Percentiles rank a stretch among this genome's conserved stretches.
phyloP scores from a whole-genome alignment of 2,329 filamentous ascomycete genomes.

The Ophiostoma triangulosporum region DNA sequence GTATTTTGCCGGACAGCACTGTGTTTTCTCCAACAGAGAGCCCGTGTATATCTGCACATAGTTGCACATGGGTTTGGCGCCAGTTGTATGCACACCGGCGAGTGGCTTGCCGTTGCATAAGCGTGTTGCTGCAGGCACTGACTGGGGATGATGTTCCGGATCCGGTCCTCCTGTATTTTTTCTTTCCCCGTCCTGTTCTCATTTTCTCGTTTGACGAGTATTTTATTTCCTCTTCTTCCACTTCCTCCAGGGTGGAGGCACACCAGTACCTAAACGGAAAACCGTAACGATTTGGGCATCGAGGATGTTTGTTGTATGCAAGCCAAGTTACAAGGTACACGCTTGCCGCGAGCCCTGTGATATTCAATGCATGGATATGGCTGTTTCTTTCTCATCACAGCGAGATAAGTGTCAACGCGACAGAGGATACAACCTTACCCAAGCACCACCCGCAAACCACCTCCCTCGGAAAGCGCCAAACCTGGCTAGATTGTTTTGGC shows the following conservation, averaged over 20 bases:
- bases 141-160: background rate
- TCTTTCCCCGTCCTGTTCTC: background rate
- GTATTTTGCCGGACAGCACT: background rate
- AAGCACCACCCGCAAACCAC: background rate
- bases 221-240: background rate
- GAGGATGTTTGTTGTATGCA: background rate
- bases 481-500: background rate
- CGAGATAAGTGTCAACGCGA: background rate
- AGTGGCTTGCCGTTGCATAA: background rate
- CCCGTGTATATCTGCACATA: background rate
- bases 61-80: background rate
- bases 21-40: background rate
- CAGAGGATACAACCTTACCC: background rate
- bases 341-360: conserved; percentile 1
- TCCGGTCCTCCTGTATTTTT: background rate
- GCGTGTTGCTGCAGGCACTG: background rate
- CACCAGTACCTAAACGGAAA: background rate
- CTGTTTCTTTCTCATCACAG: background rate
- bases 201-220: background rate
- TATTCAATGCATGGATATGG: background rate
- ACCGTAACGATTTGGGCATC: background rate
- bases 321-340: background rate
- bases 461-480: background rate
- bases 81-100: background rate
- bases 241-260: background rate